Conservation (phyloP, 805 yeast species). For the Monosporozyma aerobia region DNA sequence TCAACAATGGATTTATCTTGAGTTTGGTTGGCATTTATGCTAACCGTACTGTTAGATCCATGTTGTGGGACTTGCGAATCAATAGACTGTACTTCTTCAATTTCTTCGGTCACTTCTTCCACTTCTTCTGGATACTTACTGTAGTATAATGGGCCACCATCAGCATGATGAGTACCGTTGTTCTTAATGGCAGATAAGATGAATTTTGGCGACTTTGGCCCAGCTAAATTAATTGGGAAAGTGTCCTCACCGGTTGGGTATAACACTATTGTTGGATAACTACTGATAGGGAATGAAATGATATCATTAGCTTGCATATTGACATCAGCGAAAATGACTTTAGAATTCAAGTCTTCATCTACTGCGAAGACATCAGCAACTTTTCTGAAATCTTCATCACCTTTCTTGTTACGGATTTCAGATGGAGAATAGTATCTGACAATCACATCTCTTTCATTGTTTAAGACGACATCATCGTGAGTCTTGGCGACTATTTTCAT, state of each 20-base stretch:
- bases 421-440: slow-evolving; percentile 95
- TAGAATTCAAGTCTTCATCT: slow-evolving; percentile 38
- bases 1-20: background rate
- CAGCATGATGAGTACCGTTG: slow-evolving; percentile 54
- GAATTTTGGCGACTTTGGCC: slow-evolving; percentile 64
- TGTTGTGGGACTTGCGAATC: background rate
- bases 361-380: slow-evolving; percentile 60
- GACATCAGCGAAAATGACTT: slow-evolving; percentile 71
- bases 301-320: slow-evolving; percentile 91
- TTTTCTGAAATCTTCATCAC: slow-evolving; percentile 83
- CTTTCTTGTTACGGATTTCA: slow-evolving; percentile 94
- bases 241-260: slow-evolving; percentile 64
- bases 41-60: background rate
- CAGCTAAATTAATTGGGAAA: slow-evolving; percentile 53
- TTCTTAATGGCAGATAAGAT: slow-evolving; percentile 64
- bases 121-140: slow-evolving; percentile 5
- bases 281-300: slow-evolving; percentile 58
- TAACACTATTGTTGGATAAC: slow-evolving; percentile 86
- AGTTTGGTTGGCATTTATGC: background rate
- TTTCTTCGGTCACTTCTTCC: slow-evolving; percentile 9
- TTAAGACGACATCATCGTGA: slow-evolving; percentile 59
- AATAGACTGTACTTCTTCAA: background rate
- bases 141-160: slow-evolving; percentile 31
- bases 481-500: slow-evolving; percentile 74
- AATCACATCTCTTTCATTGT: slow-evolving; percentile 55